Evolutionary conservation across 306 rosid species (phyloP).

Genomic region (Quercus dentata): DNA sequence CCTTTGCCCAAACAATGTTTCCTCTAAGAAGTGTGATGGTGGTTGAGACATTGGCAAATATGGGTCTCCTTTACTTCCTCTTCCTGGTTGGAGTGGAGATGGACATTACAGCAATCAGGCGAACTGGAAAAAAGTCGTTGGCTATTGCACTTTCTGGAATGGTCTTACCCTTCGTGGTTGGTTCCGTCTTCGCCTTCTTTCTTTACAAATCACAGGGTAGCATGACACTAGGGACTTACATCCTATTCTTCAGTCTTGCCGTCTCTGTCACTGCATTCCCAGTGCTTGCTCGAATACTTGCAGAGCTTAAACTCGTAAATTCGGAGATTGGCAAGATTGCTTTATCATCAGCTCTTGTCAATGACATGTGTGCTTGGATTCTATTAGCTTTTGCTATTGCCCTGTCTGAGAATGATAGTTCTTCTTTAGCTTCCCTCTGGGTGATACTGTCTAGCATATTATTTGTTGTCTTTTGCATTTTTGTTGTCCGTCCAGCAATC

Average conservation of each 20-base stretch:
- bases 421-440: slow-evolving; percentile 71
- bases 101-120: slow-evolving; percentile 63
- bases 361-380: slow-evolving; percentile 86
- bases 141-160: slow-evolving; percentile 63
- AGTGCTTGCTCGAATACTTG: slow-evolving; percentile 68
- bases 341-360: slow-evolving; percentile 62
- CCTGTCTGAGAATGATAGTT: slow-evolving; percentile 43
- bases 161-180: slow-evolving; percentile 60
- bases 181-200: slow-evolving; percentile 32
- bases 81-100: slow-evolving; percentile 83
- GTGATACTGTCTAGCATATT: slow-evolving; percentile 60
- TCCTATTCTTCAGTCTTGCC: slow-evolving; percentile 69
- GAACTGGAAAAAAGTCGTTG: slow-evolving; percentile 51
- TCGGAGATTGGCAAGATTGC: slow-evolving; percentile 75
- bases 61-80: slow-evolving; percentile 65
- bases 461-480: slow-evolving; percentile 54
- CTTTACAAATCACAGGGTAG: neutral
- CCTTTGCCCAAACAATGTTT: slow-evolving; percentile 41
- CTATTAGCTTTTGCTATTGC: slow-evolving; percentile 81
- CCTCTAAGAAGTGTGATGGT: slow-evolving; percentile 78
- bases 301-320: slow-evolving; percentile 75
- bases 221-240: slow-evolving; percentile 19
- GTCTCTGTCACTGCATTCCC: slow-evolving; percentile 81
- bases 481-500: slow-evolving; percentile 56
- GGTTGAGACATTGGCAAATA: slow-evolving; percentile 71